A percentile compares a stretch with the other conserved stretches of the same genome.
Evolutionary conservation across 108 stramenopile genomes (phyloP).

Genomic region (Chaetoceros tenuissimus): DNA sequence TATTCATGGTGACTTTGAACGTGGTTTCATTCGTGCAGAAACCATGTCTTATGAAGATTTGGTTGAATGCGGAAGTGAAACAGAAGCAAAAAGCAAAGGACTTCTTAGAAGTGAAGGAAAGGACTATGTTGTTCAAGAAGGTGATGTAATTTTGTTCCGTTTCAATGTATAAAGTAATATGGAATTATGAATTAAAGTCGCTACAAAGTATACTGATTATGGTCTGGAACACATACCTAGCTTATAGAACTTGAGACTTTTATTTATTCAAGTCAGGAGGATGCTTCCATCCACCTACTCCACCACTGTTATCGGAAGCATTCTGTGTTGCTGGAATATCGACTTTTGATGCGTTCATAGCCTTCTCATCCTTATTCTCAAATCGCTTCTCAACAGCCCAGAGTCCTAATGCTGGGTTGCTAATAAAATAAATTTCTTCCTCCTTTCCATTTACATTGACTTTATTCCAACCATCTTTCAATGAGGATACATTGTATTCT

Average conservation of each 20-base stretch:
- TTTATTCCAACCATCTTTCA: constrained; percentile 84
- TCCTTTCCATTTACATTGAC: constrained; percentile 23
- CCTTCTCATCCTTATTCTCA: constrained; percentile 11
- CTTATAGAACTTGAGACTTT: too few relatives aligned
- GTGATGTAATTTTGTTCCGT: constrained; percentile 96
- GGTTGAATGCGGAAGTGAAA: constrained; percentile 83
- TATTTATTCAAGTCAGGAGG: constrained; percentile 23
- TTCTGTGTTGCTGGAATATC: constrained; percentile 15
- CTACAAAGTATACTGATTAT: not conserved
- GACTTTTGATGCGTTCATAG: not conserved
- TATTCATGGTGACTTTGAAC: constrained; percentile 97
- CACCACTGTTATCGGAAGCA: constrained; percentile 36
- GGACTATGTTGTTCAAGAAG: constrained; percentile 97
- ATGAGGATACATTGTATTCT: constrained; percentile 44
- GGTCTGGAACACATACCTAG: too few relatives aligned
- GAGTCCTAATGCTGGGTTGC: constrained; percentile 91
- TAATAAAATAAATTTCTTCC: constrained; percentile 85
- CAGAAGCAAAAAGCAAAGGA: constrained; percentile 85
- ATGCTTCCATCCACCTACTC: constrained; percentile 51
- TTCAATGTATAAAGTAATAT: constrained; percentile 84
- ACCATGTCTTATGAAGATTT: constrained; percentile 91
- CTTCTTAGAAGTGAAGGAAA: constrained; percentile 93
- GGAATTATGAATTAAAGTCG: not conserved
- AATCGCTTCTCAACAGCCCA: constrained; percentile 84
- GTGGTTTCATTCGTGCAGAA: constrained; percentile 98